Base-by-base conservation (phyloP, 2,329 filamentous ascomycete species). In the Coniochaeta pulveracea region DNA sequence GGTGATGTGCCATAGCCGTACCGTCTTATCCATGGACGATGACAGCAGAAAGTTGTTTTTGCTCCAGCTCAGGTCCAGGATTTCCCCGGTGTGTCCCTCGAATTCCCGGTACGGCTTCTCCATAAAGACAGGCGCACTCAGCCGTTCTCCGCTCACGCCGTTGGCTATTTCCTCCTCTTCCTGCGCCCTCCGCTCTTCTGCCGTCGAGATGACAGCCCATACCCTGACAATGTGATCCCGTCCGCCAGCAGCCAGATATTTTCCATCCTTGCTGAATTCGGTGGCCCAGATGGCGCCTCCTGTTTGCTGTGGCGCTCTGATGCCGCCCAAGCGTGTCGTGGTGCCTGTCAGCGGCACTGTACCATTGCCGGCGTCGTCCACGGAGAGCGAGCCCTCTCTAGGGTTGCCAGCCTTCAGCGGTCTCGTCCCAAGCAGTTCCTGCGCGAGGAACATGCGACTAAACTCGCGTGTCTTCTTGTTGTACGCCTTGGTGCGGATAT, bases 21-120 rank as follows among this genome's bases (percentile, higher is more conserved):
- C 91, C 0, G 88, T 94, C 62, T 95, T 95, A 54, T 98, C 91
- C 86, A 96, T 95, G 0, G 88, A 94, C 0, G 88, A 93, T 4
- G 89, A 95, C 11, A 98, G 66, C 18, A 98, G 58, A 46, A 98
- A 98, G 54, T 93, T 94, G 57, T 98, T 98, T 66, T 96, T 98
- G 62, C 89, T 96, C 91, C 91, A 98, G 53, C 85, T 93, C 38
- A 98, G 56, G 51, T 94, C 89, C 42, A 98, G 61, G 5, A 98
- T 76, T 44, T 93, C 88, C 11, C 81, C 79, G 1, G 75, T 80
- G 51, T 98, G 91, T 4, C 86, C 88, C 34, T 71, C 61, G 43
- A 91, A 95, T 49, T 94, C 82, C 35, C 79, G 72, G 8, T 84
- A 54, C 0, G 88, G 84, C 47, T 83, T 81, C 32, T 74, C 73